phyloP scores from a whole-genome alignment of 2,329 filamentous ascomycete genomes.

The Talaromyces sp. region DNA sequence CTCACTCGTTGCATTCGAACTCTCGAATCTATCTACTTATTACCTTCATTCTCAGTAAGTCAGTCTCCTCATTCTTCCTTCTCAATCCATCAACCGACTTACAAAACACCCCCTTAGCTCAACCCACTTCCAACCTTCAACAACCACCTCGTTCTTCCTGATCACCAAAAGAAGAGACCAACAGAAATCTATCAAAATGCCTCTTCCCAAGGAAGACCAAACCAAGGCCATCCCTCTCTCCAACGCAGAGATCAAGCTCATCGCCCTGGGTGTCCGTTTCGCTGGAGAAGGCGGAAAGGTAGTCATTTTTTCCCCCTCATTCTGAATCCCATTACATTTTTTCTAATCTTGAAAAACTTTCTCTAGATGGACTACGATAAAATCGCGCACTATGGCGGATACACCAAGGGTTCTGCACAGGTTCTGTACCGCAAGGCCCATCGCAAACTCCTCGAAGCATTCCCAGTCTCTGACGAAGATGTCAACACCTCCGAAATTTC shows the following conservation, averaged over 20 bases:
- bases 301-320: no score
- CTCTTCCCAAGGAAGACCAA: not conserved
- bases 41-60: not conserved
- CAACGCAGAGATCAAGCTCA: slow-evolving; percentile 8
- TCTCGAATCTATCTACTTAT: not conserved
- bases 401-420: slow-evolving; percentile 29
- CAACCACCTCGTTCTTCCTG: not conserved
- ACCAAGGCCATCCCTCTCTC: slow-evolving; percentile 2
- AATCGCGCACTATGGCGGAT: slow-evolving; percentile 28
- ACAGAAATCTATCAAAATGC: not conserved
- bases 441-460: slow-evolving; percentile 26
- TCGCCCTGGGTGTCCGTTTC: slow-evolving; percentile 8
- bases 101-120: not conserved
- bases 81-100: not conserved
- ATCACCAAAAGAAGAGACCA: not conserved
- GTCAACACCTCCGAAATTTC: not conserved
- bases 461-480: not conserved
- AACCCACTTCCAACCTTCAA: not conserved
- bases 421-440: slow-evolving; percentile 30
- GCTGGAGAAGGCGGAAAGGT: slow-evolving; percentile 7
- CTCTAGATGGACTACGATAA: slow-evolving; percentile 34
- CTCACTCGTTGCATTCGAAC: not conserved
- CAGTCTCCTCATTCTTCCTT: not conserved
- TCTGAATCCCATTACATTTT: no score
- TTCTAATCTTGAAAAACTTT: no score